Evolutionary conservation across 352 stramenopile species (phyloP), one percentile per base, ranked within the genome.

Genomic region (Aphanomyces euteiches): DNA sequence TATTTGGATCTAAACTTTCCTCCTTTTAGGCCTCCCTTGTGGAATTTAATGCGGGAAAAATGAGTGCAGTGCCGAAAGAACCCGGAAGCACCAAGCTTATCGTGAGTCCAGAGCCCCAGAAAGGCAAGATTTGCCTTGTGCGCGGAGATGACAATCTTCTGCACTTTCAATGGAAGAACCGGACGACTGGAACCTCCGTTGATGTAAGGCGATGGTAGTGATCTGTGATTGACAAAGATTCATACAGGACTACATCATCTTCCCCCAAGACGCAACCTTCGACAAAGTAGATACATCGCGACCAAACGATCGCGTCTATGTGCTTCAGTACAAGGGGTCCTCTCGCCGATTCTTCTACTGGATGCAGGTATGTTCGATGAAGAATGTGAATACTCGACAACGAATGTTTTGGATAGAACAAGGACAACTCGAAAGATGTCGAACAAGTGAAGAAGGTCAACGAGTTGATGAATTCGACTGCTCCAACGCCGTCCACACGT

Each of bases 331-430:
- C 84, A 95, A 96, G 75, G 93, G 92, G 75, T 95, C 85, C 67
- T 85, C 84, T 7, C 87, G 92, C 17, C 88, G 91, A 21, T 97
- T 98, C 77, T 97, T 98, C 77, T 98, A 97, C 76, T 98, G 92
- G 92, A 97, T 97, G 90, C 92, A 97, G 85, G 89, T 90, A 38
- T 38, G 5, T 69, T 13, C 39, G 17, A 28, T 39, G 7, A 43
- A 56, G 17, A 15, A 47, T 15, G 19, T 15, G 19, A 2, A 47
- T 74, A 36, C 45, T 2, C 28, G 68, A 47, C 41, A 53, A 38
- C 3, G 21, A 50, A 92, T 83, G 28, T 72, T 39, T 7, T 17
- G 37, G 4, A 21, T 56, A 94, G 85, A 90, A 93, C 78, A 96
- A 96, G 76, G 85, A 96, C 74, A 80, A 76, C 45, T 85, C 85